These are phyloP conservation scores for Rhododendron henanense DNA, from an alignment of 148 eudicot genomes.

Conservation along the genomic window DNA sequence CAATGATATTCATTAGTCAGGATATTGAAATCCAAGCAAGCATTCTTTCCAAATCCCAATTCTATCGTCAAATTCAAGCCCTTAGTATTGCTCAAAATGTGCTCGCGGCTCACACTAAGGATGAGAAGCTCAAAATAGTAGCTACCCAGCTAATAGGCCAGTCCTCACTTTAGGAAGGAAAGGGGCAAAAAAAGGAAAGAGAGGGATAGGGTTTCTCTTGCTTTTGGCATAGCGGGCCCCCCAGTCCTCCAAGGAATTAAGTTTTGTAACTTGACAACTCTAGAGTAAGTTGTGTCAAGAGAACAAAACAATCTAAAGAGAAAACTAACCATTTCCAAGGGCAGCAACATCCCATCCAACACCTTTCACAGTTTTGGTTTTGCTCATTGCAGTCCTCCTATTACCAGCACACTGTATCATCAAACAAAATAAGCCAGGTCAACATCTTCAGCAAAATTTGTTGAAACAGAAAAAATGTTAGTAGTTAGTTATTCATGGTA, in stretches of 20 bases:
- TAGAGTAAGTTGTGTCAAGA: not conserved
- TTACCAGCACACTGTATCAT: conserved; percentile 86
- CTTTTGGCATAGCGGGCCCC: not conserved
- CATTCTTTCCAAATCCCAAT: not conserved
- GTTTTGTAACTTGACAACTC: conserved; percentile 24
- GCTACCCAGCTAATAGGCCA: not conserved
- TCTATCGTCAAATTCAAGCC: not conserved
- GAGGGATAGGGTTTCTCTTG: not conserved
- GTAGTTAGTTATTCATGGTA: not conserved
- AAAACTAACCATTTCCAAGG: conserved; percentile 80
- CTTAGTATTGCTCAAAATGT: not conserved
- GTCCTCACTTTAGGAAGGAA: not conserved
- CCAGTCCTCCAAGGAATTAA: not conserved
- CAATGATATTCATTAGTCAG: not conserved
- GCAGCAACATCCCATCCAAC: conserved; percentile 96
- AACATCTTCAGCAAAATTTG: not conserved
- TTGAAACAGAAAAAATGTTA: not conserved
- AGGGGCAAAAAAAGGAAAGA: not conserved
- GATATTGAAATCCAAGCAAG: not conserved
- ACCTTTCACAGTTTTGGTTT: conserved; percentile 72
- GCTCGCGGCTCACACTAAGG: not conserved
- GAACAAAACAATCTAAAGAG: not conserved
- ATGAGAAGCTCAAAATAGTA: conserved; percentile 3
- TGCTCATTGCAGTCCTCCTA: conserved; percentile 97
- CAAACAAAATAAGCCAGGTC: conserved; percentile 5